Evolutionary conservation across 2,329 filamentous ascomycete species (phyloP), one percentile per base, ranked within the genome.

Genomic region (Penicillium expansum): DNA sequence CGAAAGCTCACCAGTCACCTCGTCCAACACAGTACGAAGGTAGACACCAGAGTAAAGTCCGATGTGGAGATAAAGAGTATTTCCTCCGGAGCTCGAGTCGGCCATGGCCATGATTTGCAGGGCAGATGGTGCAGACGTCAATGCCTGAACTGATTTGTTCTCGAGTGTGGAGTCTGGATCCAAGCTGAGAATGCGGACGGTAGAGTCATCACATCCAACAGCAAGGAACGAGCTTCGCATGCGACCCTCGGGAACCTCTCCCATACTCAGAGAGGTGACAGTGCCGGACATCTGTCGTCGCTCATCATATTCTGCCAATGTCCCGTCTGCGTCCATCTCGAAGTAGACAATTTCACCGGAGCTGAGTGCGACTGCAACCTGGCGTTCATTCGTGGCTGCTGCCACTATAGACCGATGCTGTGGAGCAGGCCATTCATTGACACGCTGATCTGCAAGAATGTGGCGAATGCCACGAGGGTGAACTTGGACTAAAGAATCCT

Each of bases 301-400:
- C 69, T 97, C 92, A 63, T 97, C 90, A 64, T 97, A 96, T 76
- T 97, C 93, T 33, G 91, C 91, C 32, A 97, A 80, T 4, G 90
- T 90, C 30, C 92, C 92, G 74, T 97, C 93, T 0, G 86, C 83
- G 68, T 97, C 94, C 86, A 97, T 93, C 72, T 99, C 95, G 66
- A 99, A 99, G 71, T 97, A 99, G 41, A 96, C 90, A 61, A 99
- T 93, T 73, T 99, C 94, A 37, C 93, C 93, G 9, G 92, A 97
- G 71, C 92, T 97, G 27, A 99, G 80, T 1, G 94, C 94, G 48
- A 97, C 88, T 4, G 92, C 92, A 27, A 99, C 91, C 75, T 99
- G 94, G 41, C 90, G 86, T 67, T 93, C 87, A 69, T 99, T 99
- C 16, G 93, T 94, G 1, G 93, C 88, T 33, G 93, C 95, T 9